phyloP scores from a whole-genome alignment of 768 basidiomycete species.

The Boletus tomentosulus region DNA sequence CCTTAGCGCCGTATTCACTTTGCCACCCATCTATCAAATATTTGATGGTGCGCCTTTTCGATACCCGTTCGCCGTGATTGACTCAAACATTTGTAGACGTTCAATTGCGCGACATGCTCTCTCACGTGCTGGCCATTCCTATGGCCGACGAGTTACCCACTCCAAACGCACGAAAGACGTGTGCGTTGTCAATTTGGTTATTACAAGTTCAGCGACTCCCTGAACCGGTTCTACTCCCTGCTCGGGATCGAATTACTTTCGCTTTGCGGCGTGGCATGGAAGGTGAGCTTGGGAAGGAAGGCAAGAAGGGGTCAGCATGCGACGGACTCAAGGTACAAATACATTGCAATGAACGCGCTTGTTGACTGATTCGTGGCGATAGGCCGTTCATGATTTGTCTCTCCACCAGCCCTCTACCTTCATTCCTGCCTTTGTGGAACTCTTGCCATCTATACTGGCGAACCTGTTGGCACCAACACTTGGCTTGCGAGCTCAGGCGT shows the following conservation, averaged over 20 bases:
- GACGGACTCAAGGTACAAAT: constrained; percentile 70
- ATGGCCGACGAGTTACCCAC: constrained; percentile 67
- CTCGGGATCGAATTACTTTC: constrained; percentile 63
- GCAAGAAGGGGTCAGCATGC: constrained; percentile 77
- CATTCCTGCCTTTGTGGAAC: constrained; percentile 56
- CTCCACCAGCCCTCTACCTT: constrained; percentile 62
- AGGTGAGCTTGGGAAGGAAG: constrained; percentile 83
- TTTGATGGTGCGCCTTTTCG: constrained; percentile 53
- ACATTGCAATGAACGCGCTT: constrained; percentile 2
- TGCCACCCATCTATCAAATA: constrained; percentile 53
- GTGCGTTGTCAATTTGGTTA: constrained; percentile 70
- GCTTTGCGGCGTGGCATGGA: constrained; percentile 74
- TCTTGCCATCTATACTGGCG: constrained; percentile 59
- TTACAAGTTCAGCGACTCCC: constrained; percentile 71
- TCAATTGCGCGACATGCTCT: constrained; percentile 57
- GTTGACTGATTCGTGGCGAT: constrained; percentile 9
- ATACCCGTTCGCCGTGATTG: background rate
- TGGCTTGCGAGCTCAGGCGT: constrained; percentile 65
- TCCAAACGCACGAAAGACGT: constrained; percentile 84
- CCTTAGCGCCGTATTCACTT: constrained; percentile 55
- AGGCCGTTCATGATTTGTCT: constrained; percentile 74
- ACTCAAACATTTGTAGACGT: constrained; percentile 38
- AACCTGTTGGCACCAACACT: constrained; percentile 64
- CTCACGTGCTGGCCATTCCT: constrained; percentile 67
- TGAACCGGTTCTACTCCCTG: constrained; percentile 52